Evolutionary conservation across 345 rosid species (phyloP).

Genomic region (Populus pruinosa): DNA sequence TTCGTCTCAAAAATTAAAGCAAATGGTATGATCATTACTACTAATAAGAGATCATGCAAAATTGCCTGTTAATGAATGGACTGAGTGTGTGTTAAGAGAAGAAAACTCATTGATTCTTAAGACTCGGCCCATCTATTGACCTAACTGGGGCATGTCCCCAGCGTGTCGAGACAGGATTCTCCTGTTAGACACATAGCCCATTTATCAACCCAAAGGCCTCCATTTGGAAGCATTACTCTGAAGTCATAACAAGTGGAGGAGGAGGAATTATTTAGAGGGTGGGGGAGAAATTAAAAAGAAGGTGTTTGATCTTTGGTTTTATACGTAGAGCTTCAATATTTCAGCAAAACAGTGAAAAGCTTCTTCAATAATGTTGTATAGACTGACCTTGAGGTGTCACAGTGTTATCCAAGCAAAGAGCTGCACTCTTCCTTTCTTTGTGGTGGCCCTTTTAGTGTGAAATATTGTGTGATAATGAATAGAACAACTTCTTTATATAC

Average conservation of each 20-base stretch:
- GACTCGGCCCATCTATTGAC: background rate
- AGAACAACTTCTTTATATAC: slow-evolving; percentile 3
- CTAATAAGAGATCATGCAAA: background rate
- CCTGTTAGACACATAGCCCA: slow-evolving; percentile 3
- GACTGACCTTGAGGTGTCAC: background rate
- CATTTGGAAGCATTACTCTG: background rate
- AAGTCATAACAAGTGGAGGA: background rate
- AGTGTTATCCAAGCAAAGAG: background rate
- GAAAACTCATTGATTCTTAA: background rate
- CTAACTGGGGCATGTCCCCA: slow-evolving; percentile 14
- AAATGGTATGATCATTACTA: background rate
- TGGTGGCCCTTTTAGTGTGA: background rate
- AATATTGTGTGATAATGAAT: background rate
- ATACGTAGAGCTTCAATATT: background rate
- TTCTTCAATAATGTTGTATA: background rate
- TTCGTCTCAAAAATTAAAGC: background rate
- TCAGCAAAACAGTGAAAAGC: background rate
- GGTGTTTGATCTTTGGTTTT: background rate
- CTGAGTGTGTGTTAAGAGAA: background rate
- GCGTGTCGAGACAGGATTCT: slow-evolving; percentile 18
- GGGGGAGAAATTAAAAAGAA: background rate
- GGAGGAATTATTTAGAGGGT: background rate
- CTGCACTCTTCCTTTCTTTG: background rate
- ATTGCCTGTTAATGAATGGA: background rate
- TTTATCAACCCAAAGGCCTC: background rate